Conservation (phyloP, 345 rosid species). For the Adansonia digitata region DNA sequence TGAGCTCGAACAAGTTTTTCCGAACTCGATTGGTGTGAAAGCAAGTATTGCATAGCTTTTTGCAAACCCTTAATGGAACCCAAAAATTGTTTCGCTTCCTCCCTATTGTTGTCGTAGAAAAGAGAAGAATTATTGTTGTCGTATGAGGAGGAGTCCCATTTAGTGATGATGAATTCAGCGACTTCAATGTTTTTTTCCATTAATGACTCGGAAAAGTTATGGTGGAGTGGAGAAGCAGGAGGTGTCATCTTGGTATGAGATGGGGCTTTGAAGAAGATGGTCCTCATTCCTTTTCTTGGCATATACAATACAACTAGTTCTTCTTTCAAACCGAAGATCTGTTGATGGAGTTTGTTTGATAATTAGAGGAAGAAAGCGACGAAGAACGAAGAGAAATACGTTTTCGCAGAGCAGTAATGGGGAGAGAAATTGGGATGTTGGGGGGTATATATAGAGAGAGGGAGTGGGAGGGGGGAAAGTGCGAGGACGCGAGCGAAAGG, state of each 20-base stretch:
- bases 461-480: not conserved
- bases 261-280: slow-evolving; percentile 22
- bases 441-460: not conserved
- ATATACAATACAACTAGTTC: not conserved
- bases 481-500: not conserved
- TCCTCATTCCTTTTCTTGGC: slow-evolving; percentile 20
- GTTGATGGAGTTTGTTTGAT: not conserved
- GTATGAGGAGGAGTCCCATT: slow-evolving; percentile 36
- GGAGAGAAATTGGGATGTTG: not conserved
- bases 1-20: slow-evolving; percentile 54
- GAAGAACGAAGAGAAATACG: not conserved
- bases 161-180: slow-evolving; percentile 34
- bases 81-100: slow-evolving; percentile 50
- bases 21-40: slow-evolving; percentile 29
- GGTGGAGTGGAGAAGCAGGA: slow-evolving; percentile 25
- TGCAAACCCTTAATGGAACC: slow-evolving; percentile 43
- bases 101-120: slow-evolving; percentile 39
- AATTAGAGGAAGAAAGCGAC: not conserved
- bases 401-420: not conserved
- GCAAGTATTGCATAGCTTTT: slow-evolving; percentile 52
- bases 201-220: slow-evolving; percentile 49
- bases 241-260: slow-evolving; percentile 27
- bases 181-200: slow-evolving; percentile 44
- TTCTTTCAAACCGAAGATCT: no score
- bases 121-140: slow-evolving; percentile 14